phyloP scores from a whole-genome alignment of 2,329 filamentous ascomycete species.

The Xylaria polymorpha region DNA sequence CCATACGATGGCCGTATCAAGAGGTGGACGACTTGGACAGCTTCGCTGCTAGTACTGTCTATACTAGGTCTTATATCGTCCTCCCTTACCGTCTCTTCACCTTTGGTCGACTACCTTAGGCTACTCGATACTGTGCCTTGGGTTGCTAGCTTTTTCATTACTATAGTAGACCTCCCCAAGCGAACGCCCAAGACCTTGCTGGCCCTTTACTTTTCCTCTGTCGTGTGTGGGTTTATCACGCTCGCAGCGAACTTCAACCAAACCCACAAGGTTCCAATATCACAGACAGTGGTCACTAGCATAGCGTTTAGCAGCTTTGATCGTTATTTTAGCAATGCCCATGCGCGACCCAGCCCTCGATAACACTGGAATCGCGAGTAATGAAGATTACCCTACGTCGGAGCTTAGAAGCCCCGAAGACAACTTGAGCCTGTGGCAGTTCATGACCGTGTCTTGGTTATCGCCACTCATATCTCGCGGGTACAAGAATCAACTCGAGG shows the following conservation, averaged over 20 bases:
- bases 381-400: constrained; percentile 66
- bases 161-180: constrained; percentile 53
- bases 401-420: constrained; percentile 81
- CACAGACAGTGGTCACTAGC: constrained; percentile 52
- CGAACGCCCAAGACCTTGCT: constrained; percentile 57
- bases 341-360: constrained; percentile 69
- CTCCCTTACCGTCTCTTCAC: constrained; percentile 48
- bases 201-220: constrained; percentile 53
- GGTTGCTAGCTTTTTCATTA: constrained; percentile 53
- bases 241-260: constrained; percentile 47
- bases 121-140: constrained; percentile 56
- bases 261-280: constrained; percentile 48
- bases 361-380: constrained; percentile 67
- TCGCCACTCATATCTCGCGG: constrained; percentile 76
- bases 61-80: constrained; percentile 52
- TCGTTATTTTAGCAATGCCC: constrained; percentile 74
- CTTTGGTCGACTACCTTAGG: constrained; percentile 44
- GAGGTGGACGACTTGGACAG: constrained; percentile 56
- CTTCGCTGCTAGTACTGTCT: constrained; percentile 51
- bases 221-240: constrained; percentile 49
- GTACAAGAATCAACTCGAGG: constrained; percentile 72
- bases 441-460: constrained; percentile 88
- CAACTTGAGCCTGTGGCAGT: constrained; percentile 81
- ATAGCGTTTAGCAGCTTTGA: constrained; percentile 59
- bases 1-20: constrained; percentile 39